Base-by-base conservation (phyloP, 805 yeast genomes). In the Candida tammaniensis region DNA sequence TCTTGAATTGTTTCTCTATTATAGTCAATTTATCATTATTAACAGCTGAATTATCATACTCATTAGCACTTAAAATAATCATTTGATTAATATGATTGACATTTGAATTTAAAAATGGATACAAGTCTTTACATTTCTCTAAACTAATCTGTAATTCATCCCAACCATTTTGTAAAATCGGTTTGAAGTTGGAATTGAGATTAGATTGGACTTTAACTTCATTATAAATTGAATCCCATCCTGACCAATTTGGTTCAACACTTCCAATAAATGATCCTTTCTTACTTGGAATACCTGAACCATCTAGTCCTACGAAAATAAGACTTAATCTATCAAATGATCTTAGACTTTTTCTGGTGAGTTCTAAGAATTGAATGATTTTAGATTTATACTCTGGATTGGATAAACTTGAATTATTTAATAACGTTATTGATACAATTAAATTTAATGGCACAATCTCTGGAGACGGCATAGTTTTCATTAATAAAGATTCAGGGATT, bases 211-310 rank as follows among this genome's bases (percentile, higher is more conserved):
- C 57, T 24, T 55, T 46, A 7, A 73, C 38, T 7, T 58, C 66
- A n/a, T 56, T 52, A 16, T 72, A 45, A 15, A 74, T 46, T 4
- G 63, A 64, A 21, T 58, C 57, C 76, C 80, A 73, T 1, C 76
- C 77, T 9, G 58, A 53, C 80, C 80, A 76, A 4, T 44, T 43
- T 10, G 62, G 52, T 12, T 56, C 51, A 0, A 68, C 61, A 47
- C 72, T 65, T 3, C 80, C 80, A 26, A 71, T 54, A 42, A 66
- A 75, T 1, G 73, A 63, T 0, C 75, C 72, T 20, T 45, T 45
- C 17, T 55, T 50, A 6, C 64, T 59, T n/a, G 54, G 49, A 22
- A 35, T 41, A 6, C 75, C 66, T 7, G 41, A 38, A 1, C 72
- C 71, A 47, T 72, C 65, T 31, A 65, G 55, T 1, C 81, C 80